These are phyloP conservation scores for Pythium folliculosum DNA, from an alignment of 352 stramenopile species.

Conservation along the genomic window DNA sequence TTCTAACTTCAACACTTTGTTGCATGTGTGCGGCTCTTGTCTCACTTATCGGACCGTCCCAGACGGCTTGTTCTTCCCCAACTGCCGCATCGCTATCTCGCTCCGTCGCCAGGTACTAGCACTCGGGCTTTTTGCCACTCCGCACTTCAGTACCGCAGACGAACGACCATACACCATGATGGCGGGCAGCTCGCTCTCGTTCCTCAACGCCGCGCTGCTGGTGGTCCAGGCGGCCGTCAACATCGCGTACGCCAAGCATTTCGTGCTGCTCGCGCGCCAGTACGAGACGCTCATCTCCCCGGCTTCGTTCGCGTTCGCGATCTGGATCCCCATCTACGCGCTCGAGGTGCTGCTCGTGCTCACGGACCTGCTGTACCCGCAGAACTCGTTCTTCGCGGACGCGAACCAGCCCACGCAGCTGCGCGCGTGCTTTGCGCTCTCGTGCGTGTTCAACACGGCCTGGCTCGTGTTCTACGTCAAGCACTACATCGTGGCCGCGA, in stretches of 20 bases:
- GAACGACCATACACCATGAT: slow-evolving; percentile 27
- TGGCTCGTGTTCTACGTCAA: slow-evolving; percentile 68
- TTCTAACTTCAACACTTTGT: slow-evolving; percentile 20
- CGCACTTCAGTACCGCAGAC: not conserved
- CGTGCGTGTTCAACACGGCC: slow-evolving; percentile 64
- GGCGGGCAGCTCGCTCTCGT: slow-evolving; percentile 51
- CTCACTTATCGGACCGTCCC: slow-evolving; percentile 5
- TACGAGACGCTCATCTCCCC: slow-evolving; percentile 79
- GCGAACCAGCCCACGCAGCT: slow-evolving; percentile 65
- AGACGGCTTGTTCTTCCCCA: slow-evolving; percentile 4
- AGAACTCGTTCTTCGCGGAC: slow-evolving; percentile 72
- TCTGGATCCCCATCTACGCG: slow-evolving; percentile 75
- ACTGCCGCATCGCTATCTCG: slow-evolving; percentile 5
- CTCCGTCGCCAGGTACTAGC: too few species aligned
- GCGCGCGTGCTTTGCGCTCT: slow-evolving; percentile 60
- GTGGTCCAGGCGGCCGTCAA: slow-evolving; percentile 65
- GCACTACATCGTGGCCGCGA: slow-evolving; percentile 55
- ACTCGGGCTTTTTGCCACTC: slow-evolving; percentile 1
- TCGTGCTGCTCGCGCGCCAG: slow-evolving; percentile 48
- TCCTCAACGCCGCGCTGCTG: slow-evolving; percentile 65
- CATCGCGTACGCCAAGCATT: slow-evolving; percentile 59
- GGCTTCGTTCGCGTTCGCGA: slow-evolving; percentile 53
- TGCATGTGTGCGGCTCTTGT: slow-evolving; percentile 6
- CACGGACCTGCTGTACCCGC: slow-evolving; percentile 65
- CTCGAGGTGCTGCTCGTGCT: slow-evolving; percentile 62